Evolutionary conservation across 108 stramenopile genomes (phyloP), one percentile per base, ranked within the genome.

Genomic region (Cyclotella baltica): DNA sequence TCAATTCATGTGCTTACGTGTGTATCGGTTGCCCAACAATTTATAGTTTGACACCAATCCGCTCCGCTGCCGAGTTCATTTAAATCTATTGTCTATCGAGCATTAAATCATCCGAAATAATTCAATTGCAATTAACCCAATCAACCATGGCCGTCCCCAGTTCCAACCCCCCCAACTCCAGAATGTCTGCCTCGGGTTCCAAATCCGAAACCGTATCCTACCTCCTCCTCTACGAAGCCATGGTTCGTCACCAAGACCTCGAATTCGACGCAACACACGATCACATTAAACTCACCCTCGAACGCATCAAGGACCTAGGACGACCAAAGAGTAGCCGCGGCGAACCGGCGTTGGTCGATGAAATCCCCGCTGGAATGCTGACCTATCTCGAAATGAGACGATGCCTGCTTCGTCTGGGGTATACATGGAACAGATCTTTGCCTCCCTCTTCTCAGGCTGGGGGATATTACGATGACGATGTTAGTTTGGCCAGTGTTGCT

Each of bases 181-280:
- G 34, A 34, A 8, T 16, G 16, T 61, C 59, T 4, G 20, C 0
- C 33, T 18, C 33, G 35, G 37, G 53, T 29, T 70, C 69, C 35
- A 80, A 80, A 62, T 80, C 79, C 27, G 79, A 80, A 56, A 73
- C 79, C 11, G 79, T 80, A 9, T 67, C 65, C 31, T 80, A 80
- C 51, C 72, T 80, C 28, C 72, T 80, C 50, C 67, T 73, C 36
- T 80, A 80, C 40, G 72, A 80, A 47, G 72, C 72, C 50, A 80
- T 80, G 79, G 79, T 80, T 6, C 72, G 79, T 1, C 79, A 80
- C 20, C 79, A 80, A 62, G 79, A 80, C 36, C 56, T 69, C 15
- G 79, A 80, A 62, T 80, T 72, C 67, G 72, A 73, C 25, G 79
- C 79, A 47, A 80, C 79, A 0, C 56, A 65, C 37, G 67, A 69